Percentiles rank a stretch among this genome's conserved stretches.
Conservation (phyloP, 164 flowering plant genomes). For the Magnolia officinalis region DNA sequence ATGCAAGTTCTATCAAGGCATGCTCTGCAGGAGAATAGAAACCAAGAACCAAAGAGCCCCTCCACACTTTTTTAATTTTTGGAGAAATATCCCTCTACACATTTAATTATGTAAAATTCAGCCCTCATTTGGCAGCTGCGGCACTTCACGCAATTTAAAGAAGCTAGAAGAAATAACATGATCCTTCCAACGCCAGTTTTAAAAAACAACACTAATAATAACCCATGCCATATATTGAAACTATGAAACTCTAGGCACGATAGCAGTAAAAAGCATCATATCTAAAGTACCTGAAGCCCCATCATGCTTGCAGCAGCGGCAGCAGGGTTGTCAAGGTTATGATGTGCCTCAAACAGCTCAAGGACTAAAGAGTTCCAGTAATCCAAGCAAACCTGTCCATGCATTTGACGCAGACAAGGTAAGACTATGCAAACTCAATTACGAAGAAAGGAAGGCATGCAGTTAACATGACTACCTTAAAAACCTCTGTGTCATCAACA, state of each 20-base stretch:
- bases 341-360: constrained; percentile 82
- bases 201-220: too few species aligned
- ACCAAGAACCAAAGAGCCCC: too few species aligned
- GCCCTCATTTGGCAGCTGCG: too few species aligned
- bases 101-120: too few species aligned
- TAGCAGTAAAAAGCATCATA: not conserved
- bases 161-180: not conserved
- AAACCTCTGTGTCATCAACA: constrained; percentile 97
- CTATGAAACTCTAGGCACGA: not conserved
- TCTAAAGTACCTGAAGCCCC: constrained; percentile 72
- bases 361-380: constrained; percentile 89
- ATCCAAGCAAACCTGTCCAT: constrained; percentile 85
- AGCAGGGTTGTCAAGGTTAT: constrained; percentile 71
- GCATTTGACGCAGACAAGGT: not conserved
- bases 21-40: too few species aligned
- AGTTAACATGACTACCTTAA: constrained; percentile 51
- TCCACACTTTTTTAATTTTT: too few species aligned
- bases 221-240: not conserved
- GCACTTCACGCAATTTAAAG: too few species aligned
- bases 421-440: not conserved
- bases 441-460: not conserved
- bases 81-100: too few species aligned
- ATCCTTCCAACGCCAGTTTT: not conserved
- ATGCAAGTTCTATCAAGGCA: too few species aligned
- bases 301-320: constrained; percentile 53